A percentile compares a stretch with the other conserved stretches of the same genome.
Evolutionary conservation across 1,139 yeast species (phyloP).

Genomic region (Saccharomyces hybrid): DNA sequence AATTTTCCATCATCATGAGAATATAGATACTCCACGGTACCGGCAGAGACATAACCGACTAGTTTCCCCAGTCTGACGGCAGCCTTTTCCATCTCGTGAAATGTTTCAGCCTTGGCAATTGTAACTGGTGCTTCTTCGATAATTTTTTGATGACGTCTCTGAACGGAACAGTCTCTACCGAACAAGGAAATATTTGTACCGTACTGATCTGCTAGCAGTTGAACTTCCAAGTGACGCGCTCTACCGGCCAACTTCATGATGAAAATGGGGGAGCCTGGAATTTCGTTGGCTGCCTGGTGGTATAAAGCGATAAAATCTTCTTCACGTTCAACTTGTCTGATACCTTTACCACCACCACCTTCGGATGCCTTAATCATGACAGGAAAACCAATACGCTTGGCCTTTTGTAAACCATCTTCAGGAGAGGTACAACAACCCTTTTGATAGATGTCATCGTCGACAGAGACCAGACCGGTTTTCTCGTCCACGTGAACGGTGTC

Average conservation of each 20-base stretch:
- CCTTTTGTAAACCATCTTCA: constrained; percentile 80
- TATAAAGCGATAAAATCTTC: constrained; percentile 62
- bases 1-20: constrained; percentile 91
- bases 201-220: constrained; percentile 88
- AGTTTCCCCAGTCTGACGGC: constrained; percentile 93
- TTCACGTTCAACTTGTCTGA: constrained; percentile 80
- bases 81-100: constrained; percentile 87
- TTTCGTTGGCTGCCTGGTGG: constrained; percentile 87
- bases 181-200: constrained; percentile 89
- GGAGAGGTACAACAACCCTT: constrained; percentile 83
- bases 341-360: constrained; percentile 99
- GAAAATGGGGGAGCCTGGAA: constrained; percentile 93
- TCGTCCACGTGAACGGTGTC: constrained; percentile 66
- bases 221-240: constrained; percentile 94
- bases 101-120: constrained; percentile 78
- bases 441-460: constrained; percentile 69
- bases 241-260: constrained; percentile 92
- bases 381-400: constrained; percentile 84
- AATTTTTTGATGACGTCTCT: constrained; percentile 94
- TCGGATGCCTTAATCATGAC: constrained; percentile 95
- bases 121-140: constrained; percentile 97
- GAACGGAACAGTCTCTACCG: constrained; percentile 96
- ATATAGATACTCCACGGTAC: constrained; percentile 95
- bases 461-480: constrained; percentile 74
- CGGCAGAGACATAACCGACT: constrained; percentile 97